phyloP scores from a whole-genome alignment of 78 protist genomes.

The Dictyostelium purpureum region DNA sequence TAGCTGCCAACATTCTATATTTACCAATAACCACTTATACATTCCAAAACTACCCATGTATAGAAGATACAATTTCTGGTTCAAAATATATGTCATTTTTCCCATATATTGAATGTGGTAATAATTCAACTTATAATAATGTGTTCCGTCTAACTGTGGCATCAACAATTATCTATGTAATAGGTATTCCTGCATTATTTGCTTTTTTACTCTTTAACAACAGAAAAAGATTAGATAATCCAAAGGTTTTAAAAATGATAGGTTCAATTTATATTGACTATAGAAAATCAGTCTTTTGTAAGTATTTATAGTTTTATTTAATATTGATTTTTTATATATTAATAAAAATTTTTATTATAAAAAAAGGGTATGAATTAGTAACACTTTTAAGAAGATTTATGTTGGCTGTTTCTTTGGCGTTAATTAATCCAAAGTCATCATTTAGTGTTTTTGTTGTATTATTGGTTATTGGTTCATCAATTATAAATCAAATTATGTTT shows the following conservation, averaged over 20 bases:
- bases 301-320: too few species aligned
- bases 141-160: constrained; percentile 15
- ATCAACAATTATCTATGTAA: constrained; percentile 31
- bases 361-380: constrained; percentile 32
- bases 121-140: neutral
- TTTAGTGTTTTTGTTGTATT: constrained; percentile 56
- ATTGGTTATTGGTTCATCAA: constrained; percentile 44
- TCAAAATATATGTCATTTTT: constrained; percentile 43
- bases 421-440: constrained; percentile 60
- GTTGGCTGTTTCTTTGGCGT: constrained; percentile 64
- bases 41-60: constrained; percentile 56
- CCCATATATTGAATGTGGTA: constrained; percentile 47
- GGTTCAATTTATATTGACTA: constrained; percentile 72
- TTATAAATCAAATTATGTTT: constrained; percentile 21
- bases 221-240: constrained; percentile 54
- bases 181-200: constrained; percentile 57
- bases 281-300: constrained; percentile 31
- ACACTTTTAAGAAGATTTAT: constrained; percentile 37
- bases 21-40: constrained; percentile 59
- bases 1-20: constrained; percentile 53
- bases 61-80: neutral
- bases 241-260: constrained; percentile 4
- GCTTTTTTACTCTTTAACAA: neutral
- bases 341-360: too few species aligned
- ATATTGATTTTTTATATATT: too few species aligned